Evolutionary conservation across 805 yeast species (phyloP), one percentile per base, ranked within the genome.

Genomic region (Priceomyces carsonii): DNA sequence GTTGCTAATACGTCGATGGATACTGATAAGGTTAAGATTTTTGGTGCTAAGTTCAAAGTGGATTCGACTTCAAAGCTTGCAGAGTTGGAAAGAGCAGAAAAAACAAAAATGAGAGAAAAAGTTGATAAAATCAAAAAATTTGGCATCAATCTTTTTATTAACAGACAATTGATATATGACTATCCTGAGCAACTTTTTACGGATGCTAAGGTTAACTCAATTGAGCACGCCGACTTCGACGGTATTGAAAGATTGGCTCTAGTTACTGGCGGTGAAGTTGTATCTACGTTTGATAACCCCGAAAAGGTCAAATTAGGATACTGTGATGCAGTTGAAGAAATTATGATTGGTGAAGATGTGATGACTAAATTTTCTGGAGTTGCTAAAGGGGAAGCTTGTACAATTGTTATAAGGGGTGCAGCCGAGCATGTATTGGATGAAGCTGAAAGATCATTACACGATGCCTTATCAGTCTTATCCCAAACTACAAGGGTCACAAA

Each of bases 231-330:
- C 10, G 99, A 93, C 63, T 93, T 93, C 52, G 98, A 87, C 55
- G 99, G 98, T 54, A 87, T 93, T 36, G 99, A 93, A 70, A 81
- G 98, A 59, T 76, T 93, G 48, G 96, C 99, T 2, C 71, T 91
- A 26, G 99, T 89, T 20, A 90, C 98, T 8, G 99, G 99, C 34
- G 99, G 96, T 57, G 98, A 93, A 71, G 97, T 93, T 35, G 96
- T 82, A 2, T 89, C 98, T 6, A 91, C 98, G 2, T 93, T 93
- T 59, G 99, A 93, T 57, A 74, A 82, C 48, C 96, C 98, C 17
- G 95, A 85, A 36, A 75, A 76, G 38, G 95, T 86, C 38, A 83
- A 79, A 58, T 66, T 90, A 33, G 99, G 99, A 29, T 75, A 80
- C 57, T 91, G 98, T 73, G 93, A 89, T 28, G 51, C 73, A 16